Conservation (phyloP, 2,329 filamentous ascomycete species). For the Claviceps quebecensis region DNA sequence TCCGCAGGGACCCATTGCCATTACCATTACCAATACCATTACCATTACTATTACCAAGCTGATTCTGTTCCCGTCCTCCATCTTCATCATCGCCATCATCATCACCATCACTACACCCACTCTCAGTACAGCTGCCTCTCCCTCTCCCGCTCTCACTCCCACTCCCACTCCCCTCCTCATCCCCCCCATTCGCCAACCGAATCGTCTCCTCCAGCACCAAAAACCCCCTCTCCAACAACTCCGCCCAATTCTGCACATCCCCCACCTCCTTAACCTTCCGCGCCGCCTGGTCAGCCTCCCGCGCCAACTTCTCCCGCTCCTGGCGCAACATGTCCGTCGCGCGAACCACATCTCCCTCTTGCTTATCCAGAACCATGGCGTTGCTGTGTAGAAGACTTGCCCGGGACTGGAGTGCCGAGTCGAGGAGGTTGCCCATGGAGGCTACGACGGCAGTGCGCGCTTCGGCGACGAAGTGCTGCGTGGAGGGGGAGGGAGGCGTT, state of each 20-base stretch:
- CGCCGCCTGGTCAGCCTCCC: conserved; percentile 47
- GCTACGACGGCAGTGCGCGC: conserved; percentile 46
- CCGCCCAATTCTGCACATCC: conserved; percentile 77
- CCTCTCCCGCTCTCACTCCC: neutral
- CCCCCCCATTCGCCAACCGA: conserved; percentile 32
- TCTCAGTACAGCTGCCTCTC: conserved; percentile 21
- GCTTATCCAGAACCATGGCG: conserved; percentile 46
- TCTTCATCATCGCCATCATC: conserved; percentile 8
- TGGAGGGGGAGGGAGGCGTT: conserved; percentile 26
- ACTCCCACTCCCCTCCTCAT: conserved; percentile 10
- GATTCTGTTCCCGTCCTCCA: too few relatives aligned
- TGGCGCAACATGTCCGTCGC: conserved; percentile 45
- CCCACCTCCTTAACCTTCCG: conserved; percentile 62
- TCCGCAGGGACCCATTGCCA: neutral
- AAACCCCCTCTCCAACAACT: conserved; percentile 60
- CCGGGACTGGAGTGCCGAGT: conserved; percentile 52
- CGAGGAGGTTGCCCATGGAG: conserved; percentile 54
- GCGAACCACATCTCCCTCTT: conserved; percentile 50
- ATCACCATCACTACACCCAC: conserved; percentile 6
- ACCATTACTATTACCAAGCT: neutral
- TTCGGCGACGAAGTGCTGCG: conserved; percentile 36
- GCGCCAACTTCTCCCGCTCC: conserved; percentile 52
- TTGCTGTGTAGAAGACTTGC: conserved; percentile 58
- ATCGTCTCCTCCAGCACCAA: conserved; percentile 51
- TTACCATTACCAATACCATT: neutral